These are phyloP conservation scores for Meredithiella fracta DNA, from an alignment of 2,329 filamentous ascomycete genomes.

Conservation along the genomic window DNA sequence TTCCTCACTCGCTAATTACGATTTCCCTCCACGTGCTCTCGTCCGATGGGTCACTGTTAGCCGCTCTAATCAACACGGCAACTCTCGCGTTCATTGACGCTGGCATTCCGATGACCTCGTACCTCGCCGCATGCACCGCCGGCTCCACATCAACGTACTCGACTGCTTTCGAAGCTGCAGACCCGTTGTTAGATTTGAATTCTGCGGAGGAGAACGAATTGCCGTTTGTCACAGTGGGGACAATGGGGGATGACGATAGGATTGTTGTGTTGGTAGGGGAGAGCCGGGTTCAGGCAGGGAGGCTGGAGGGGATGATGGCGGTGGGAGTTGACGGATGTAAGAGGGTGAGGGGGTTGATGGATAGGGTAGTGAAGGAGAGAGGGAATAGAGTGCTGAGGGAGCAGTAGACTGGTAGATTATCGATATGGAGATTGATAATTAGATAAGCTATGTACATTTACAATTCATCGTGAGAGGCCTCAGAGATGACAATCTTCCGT, in stretches of 20 bases:
- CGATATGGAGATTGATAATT: too few species aligned
- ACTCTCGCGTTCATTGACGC: conserved; percentile 88
- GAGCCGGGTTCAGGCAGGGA: conserved; percentile 64
- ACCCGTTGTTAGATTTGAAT: conserved; percentile 69
- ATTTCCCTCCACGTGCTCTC: conserved; percentile 76
- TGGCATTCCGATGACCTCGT: conserved; percentile 87
- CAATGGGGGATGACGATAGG: conserved; percentile 55
- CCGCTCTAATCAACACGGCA: conserved; percentile 76
- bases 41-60: conserved; percentile 78
- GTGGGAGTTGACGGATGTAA: conserved; percentile 86
- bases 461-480: conserved; percentile 22
- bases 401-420: too few species aligned
- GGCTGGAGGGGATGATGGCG: conserved; percentile 82
- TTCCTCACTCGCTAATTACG: conserved; percentile 71
- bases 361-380: conserved; percentile 59
- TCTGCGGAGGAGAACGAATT: conserved; percentile 70
- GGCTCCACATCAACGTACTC: conserved; percentile 57
- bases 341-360: conserved; percentile 65
- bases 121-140: conserved; percentile 74
- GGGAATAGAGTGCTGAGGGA: conserved; percentile 42
- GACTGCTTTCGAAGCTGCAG: conserved; percentile 49
- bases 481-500: conserved; percentile 44
- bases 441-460: too few species aligned
- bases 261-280: conserved; percentile 73
- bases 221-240: conserved; percentile 74